These are phyloP conservation scores for Litsea cubeba DNA, from an alignment of 164 flowering plant genomes.

Conservation along the genomic window DNA sequence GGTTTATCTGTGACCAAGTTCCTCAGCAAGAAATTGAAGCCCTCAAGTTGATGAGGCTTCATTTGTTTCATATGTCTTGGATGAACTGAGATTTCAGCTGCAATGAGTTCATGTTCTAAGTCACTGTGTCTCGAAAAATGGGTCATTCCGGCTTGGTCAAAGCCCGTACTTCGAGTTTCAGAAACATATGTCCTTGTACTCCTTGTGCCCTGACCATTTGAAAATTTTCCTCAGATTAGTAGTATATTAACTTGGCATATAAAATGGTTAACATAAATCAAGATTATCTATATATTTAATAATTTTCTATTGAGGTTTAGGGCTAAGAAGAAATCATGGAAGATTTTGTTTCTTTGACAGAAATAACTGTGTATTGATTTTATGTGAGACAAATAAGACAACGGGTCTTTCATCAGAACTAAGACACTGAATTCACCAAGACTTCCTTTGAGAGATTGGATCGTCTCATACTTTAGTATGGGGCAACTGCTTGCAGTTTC, in stretches of 20 bases:
- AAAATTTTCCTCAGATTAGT: background rate
- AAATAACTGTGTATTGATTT: no score
- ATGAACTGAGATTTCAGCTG: slow-evolving; percentile 55
- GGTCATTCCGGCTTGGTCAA: slow-evolving; percentile 16
- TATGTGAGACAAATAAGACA: no score
- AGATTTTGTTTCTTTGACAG: background rate
- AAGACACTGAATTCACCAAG: no score
- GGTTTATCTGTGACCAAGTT: slow-evolving; percentile 73
- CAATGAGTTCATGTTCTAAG: slow-evolving; percentile 28
- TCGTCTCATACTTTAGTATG: no score
- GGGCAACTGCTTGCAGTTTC: no score
- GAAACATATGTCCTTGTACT: slow-evolving; percentile 45
- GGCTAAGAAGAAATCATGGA: background rate
- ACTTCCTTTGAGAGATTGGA: no score
- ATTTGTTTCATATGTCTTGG: slow-evolving; percentile 82
- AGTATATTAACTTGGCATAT: background rate
- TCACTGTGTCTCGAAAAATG: slow-evolving; percentile 25
- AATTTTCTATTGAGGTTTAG: background rate
- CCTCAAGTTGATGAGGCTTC: slow-evolving; percentile 92
- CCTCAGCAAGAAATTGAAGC: slow-evolving; percentile 72
- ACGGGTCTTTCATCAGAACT: no score
- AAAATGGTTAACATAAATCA: background rate
- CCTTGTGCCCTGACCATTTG: slow-evolving; percentile 42
- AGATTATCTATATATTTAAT: background rate
- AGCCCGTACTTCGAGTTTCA: slow-evolving; percentile 32